These are phyloP conservation scores for Epichloe glyceriae DNA, from an alignment of 2,329 filamentous ascomycete genomes.

Conservation along the genomic window DNA sequence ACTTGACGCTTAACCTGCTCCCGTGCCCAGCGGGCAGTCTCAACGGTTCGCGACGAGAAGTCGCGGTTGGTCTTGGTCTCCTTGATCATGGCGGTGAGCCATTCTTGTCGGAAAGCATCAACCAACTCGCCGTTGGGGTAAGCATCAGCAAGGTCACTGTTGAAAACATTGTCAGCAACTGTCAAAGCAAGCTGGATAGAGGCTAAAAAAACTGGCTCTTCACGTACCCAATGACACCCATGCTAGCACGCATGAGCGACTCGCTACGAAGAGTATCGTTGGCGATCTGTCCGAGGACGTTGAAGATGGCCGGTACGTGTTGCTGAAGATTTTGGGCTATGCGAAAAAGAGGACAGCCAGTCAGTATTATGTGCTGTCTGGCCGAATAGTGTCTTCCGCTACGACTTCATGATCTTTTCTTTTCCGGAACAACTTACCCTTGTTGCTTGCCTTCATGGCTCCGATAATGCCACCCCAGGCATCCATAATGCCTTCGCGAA, in stretches of 20 bases:
- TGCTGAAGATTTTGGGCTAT: conserved; percentile 58
- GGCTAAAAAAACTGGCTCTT: not conserved
- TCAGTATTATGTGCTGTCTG: not conserved
- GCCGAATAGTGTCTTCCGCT: too few relatives aligned
- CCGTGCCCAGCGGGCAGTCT: conserved; percentile 92
- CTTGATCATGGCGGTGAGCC: conserved; percentile 80
- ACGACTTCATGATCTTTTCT: too few relatives aligned
- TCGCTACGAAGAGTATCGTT: conserved; percentile 82
- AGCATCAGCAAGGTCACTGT: conserved; percentile 80
- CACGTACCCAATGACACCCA: conserved; percentile 90
- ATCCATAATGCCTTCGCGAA: conserved; percentile 97
- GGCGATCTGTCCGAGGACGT: conserved; percentile 68
- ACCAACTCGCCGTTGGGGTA: conserved; percentile 84
- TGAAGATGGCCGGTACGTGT: conserved; percentile 76
- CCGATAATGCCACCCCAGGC: conserved; percentile 96
- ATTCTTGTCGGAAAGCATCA: conserved; percentile 77
- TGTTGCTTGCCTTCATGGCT: conserved; percentile 74
- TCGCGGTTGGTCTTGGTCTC: conserved; percentile 85
- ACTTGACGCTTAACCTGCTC: conserved; percentile 94
- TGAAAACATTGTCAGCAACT: conserved; percentile 8
- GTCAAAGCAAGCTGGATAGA: not conserved
- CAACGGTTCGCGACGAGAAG: conserved; percentile 70
- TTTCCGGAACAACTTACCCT: conserved; percentile 42
- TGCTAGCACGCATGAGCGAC: conserved; percentile 78
- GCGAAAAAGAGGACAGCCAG: not conserved